Base-by-base conservation (phyloP, 345 rosid genomes). In the Camelina laxa region DNA sequence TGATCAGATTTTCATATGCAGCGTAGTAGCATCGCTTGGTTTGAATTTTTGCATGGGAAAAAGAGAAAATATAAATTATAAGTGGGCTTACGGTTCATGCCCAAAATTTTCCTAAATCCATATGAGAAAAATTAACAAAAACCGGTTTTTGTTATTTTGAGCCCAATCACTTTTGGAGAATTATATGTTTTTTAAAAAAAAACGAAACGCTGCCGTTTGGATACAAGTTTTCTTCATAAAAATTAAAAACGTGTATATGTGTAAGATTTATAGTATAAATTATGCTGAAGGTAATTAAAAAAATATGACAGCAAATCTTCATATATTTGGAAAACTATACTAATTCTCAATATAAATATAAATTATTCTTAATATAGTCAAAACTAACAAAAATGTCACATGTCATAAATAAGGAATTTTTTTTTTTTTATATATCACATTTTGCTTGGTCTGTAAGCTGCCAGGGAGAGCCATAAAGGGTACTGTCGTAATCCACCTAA, bases 381-480 rank as follows among this genome's bases (percentile, higher is more conserved):
- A 17, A 51, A 10, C 24, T 10, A 48, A 16, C 1, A 17, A 16
- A 39, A 47, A 2, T 7, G 7, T 17, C 11, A 8, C 6, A 14
- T n/a, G 53, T 48, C 53, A 48, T 7, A 16, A 12, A 42, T 47
- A 38, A 41, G n/a, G 41, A 7, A 41, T 9, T 16, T 1, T 9
- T 16, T 1, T 7, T 3, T 13, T 4, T 3, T 12, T 16, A 1
- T 9, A 27, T 27, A 27, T 22, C 30, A 11, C 9, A 72, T 27
- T 73, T 64, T 44, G 13, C 22, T 27, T 16, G 51, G 49, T 61
- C 60, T 14, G 24, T 63, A 73, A 51, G 63, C 2, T 53, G 49
- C 24, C 69, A 33, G 45, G 30, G 45, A 30, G 31, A 53, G 7
- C 7, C 9, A 16, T 8, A 21, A 47, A 41, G 73, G 79, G 19